A percentile compares a stretch with the other conserved stretches of the same genome.
Evolutionary conservation across 2,329 filamentous ascomycete genomes (phyloP).

Genomic region (Exophiala alcalophila): DNA sequence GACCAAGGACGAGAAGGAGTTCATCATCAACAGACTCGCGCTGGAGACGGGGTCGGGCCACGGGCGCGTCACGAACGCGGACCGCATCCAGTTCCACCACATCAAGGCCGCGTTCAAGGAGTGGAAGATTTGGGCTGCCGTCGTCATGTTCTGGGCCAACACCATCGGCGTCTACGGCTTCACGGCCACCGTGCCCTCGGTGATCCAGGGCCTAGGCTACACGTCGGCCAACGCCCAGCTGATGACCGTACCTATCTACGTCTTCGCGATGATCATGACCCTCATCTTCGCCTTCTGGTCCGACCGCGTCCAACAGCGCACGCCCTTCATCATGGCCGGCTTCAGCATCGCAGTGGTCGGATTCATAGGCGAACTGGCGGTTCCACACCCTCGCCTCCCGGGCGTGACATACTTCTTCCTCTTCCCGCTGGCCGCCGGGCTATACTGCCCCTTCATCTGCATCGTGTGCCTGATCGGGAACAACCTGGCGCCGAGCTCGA

Average conservation of each 20-base stretch:
- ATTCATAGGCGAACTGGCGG: conserved; percentile 59
- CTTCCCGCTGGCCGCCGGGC: conserved; percentile 56
- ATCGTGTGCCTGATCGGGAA: conserved; percentile 69
- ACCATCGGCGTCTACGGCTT: conserved; percentile 29
- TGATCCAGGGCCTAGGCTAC: conserved; percentile 43
- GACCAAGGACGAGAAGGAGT: conserved; percentile 62
- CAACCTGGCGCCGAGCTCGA: conserved; percentile 68
- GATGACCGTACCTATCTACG: conserved; percentile 51
- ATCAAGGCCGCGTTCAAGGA: conserved; percentile 65
- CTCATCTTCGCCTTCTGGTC: conserved; percentile 45
- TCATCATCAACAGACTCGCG: conserved; percentile 61
- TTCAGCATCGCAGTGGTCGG: conserved; percentile 57
- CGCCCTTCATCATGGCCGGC: conserved; percentile 62
- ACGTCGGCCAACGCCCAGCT: conserved; percentile 41
- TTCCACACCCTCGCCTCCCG: conserved; percentile 42
- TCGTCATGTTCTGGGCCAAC: conserved; percentile 30
- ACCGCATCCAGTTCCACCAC: conserved; percentile 65
- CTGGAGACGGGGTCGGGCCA: conserved; percentile 61
- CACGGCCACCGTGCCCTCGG: conserved; percentile 34
- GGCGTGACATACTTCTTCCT: conserved; percentile 40
- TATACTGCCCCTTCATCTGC: conserved; percentile 57
- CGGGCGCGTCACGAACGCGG: conserved; percentile 53
- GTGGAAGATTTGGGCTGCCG: conserved; percentile 60
- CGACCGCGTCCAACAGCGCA: conserved; percentile 57
- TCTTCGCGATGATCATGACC: conserved; percentile 68